Evolutionary conservation across 192 early-diverging fungal genomes (phyloP).

Genomic region (Podila clonocystis): DNA sequence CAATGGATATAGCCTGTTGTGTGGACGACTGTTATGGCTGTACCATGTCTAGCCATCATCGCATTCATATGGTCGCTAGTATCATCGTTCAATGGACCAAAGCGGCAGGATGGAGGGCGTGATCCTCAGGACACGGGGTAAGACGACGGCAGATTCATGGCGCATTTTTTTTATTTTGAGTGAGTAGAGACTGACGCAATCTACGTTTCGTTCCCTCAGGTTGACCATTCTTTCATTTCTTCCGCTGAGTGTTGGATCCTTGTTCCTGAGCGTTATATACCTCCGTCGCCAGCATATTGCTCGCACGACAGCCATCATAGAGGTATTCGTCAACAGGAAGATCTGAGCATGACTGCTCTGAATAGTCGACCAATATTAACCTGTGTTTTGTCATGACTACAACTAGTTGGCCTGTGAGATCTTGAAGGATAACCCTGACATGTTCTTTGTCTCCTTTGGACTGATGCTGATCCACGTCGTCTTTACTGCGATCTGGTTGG

Average conservation of each 20-base stretch:
- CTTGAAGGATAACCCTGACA: conserved; percentile 72
- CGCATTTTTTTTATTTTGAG: no score
- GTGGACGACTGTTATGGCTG: conserved; percentile 58
- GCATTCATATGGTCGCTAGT: conserved; percentile 65
- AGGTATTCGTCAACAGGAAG: conserved; percentile 31
- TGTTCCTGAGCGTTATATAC: conserved; percentile 53
- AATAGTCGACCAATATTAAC: neutral
- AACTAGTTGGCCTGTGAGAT: conserved; percentile 77
- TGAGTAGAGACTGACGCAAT: no score
- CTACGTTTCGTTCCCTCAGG: neutral
- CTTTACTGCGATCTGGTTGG: conserved; percentile 73
- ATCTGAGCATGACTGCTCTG: no score
- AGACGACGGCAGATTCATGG: neutral
- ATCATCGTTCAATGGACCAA: conserved; percentile 55
- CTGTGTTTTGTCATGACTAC: neutral
- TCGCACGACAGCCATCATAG: conserved; percentile 63
- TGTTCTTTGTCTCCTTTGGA: conserved; percentile 70
- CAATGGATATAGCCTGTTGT: conserved; percentile 48
- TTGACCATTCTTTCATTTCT: conserved; percentile 59
- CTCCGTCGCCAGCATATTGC: conserved; percentile 53
- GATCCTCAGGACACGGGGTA: conserved; percentile 56
- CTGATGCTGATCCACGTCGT: conserved; percentile 65
- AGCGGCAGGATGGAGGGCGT: conserved; percentile 33
- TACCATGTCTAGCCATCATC: conserved; percentile 51
- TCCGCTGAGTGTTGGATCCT: conserved; percentile 54